Percentiles rank a stretch among this genome's conserved stretches.
Conservation (phyloP, 305 asterid species). For the Fraxinus greggii region DNA sequence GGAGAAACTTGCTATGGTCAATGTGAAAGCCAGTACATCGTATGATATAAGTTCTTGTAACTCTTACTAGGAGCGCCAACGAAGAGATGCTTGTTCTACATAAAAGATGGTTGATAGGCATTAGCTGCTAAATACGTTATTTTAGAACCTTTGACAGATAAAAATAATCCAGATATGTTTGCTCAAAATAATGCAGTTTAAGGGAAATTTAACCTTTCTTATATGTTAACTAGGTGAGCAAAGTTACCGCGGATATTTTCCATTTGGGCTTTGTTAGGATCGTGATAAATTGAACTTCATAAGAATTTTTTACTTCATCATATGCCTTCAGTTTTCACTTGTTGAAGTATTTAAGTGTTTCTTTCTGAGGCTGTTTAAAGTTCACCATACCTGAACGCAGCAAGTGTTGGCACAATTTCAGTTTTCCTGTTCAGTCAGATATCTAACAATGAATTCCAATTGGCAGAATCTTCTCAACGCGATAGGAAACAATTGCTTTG, state of each 20-base stretch:
- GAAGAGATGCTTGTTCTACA: background rate
- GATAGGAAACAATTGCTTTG: constrained; percentile 44
- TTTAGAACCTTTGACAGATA: background rate
- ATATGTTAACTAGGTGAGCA: background rate
- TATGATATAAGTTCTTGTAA: background rate
- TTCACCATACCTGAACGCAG: background rate
- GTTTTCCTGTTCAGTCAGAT: constrained; percentile 15
- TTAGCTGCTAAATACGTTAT: background rate
- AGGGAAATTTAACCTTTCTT: background rate
- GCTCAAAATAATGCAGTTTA: background rate
- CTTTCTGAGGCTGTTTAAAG: background rate
- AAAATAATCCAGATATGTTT: background rate
- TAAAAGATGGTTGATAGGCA: background rate
- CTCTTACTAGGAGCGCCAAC: background rate
- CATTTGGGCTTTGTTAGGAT: background rate
- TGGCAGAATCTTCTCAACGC: constrained; percentile 51
- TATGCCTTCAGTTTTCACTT: background rate
- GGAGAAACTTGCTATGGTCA: background rate
- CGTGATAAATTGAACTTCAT: background rate
- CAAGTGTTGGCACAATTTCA: background rate
- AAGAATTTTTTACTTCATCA: background rate
- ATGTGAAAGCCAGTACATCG: background rate
- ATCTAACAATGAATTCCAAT: constrained; percentile 24
- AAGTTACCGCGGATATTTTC: constrained; percentile 3
- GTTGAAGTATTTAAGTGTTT: constrained; percentile 4